Base-by-base conservation (phyloP, 805 yeast genomes). In the Saccharomyces kudriavzevii region DNA sequence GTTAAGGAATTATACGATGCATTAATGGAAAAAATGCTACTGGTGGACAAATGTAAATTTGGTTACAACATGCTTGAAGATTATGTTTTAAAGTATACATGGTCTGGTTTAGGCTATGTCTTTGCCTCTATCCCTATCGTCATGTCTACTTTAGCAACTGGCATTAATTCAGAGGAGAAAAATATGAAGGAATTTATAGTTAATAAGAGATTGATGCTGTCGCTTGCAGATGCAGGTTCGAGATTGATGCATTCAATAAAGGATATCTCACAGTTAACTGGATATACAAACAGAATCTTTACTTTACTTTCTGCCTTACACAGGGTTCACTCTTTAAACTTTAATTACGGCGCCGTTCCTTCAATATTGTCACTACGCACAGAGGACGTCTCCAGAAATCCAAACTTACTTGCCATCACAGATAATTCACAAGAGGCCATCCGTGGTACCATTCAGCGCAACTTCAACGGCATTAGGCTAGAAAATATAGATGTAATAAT, bases 31-130 rank as follows among this genome's bases (percentile, higher is more conserved):
- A 89, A 84, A 57, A 72, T 82, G 53, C 69, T 76, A 48, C 73
- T 74, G 52, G 80, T 83, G 54, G 80, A 83, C 59, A 75, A 79
- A 56, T 74, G 78, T 45, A 80, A 86, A 55, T 83, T 87, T 53
- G 71, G 77, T 10, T 91, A 89, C 68, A 84, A 83, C 50, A 75
- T 88, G 56, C 69, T 87, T 55, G 97, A 91, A 72, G 95, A 89
- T 65, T 89, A 89, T 64, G 81, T 90, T 49, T 78, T 91, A 68
- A 91, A 90, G 71, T 89, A 88, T 65, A 82, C 92, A 11, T 91
- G 97, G 97, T 89, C 96, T 2, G 96, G 95, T 0, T 79, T 91
- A 71, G 97, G 97, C n/a, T 90, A 89, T 67, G 70, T 90, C 24
- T 90, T 89, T 72, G 88, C 96, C 0, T 86, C 96, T 1, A 78